Base-by-base conservation (phyloP, 495 filamentous ascomycete species). In the Terfezia boudieri region DNA sequence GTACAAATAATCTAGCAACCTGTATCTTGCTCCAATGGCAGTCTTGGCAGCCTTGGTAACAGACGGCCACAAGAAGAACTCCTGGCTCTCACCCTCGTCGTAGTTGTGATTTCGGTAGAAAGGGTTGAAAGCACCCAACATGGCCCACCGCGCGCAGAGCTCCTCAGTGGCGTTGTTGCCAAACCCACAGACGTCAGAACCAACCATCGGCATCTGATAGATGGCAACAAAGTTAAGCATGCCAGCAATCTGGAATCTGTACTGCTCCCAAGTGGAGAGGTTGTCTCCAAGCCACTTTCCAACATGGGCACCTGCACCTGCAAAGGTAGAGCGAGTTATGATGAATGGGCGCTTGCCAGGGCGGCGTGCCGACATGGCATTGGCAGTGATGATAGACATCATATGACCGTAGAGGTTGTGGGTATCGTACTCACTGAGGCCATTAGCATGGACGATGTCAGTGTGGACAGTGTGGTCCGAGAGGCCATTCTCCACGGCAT, bases 221-320 rank as follows among this genome's bases (percentile, higher is more conserved):
- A 92, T 76, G 4, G 83, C 73, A 0, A 79, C 78, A 60, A 89
- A 94, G 14, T 79, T 74, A 32, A 92, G 67, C 66, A 84, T 74
- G 55, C 76, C 74, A 3, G 76, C 64, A 60, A 94, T 86, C 16
- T 76, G 78, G 26, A 71, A 68, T 5, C 78, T 75, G 67, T 88
- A 90, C 49, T 83, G 71, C 17, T 72, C 68, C 86, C 86, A 94
- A 36, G 73, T 65, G 37, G 79, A 77, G 12, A 78, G 48, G 64
- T 94, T 93, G 69, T 94, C 86, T 8, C 86, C 86, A 0, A 89
- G 77, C 86, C 86, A 94, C 60, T 94, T 81, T 6, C 84, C 86
- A 14, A 89, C 84, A 32, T 81, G 73, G 46, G 71, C 66, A 8
- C 86, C 86, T 14, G 84, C 82, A 32, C 86, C 86, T 6, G 82